Evolutionary conservation across 345 rosid genomes (phyloP), one percentile per base, ranked within the genome.

Genomic region (Hibiscus trionum): DNA sequence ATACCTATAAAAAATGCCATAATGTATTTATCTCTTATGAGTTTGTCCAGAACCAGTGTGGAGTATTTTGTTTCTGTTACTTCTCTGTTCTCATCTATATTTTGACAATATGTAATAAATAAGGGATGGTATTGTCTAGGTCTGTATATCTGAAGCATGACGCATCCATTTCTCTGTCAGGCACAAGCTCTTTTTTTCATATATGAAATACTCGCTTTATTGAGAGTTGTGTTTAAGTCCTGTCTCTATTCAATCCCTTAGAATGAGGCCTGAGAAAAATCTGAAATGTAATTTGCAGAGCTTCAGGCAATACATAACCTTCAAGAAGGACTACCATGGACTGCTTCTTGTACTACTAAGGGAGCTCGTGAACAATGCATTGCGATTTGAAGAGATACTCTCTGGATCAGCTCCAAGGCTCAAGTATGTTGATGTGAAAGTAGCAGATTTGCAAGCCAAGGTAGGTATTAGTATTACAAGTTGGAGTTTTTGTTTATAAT

Each of bases 281-380:
- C 11, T 4, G 12, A 3, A 2, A 24, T 14, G 37, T 66, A 24
- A 44, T 50, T 71, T 82, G 69, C 96, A 95, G 99, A 92, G 87
- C 84, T 95, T 95, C 85, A 88, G 91, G 75, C 84, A 87, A 82
- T 95, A 92, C 76, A 88, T 95, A 66, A 88, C 99, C 15, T 90
- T 84, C 77, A 95, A n/a, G n/a, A n/a, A n/a, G n/a, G n/a, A n/a
- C n/a, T n/a, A n/a, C n/a, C n/a, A n/a, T n/a, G n/a, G n/a, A 56
- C 78, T 92, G 82, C 93, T 95, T 8, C 89, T 95, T 14, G 86
- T 75, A 68, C 96, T 95, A 61, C 90, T 95, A 16, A 87, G 87
- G 53, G 96, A 95, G 74, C 86, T 95, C 29, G 90, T 88, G 67
- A 95, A 88, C 72, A 92, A 84, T 59, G 93, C 93, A 0, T 64